A percentile compares a stretch with the other conserved stretches of the same genome.
Evolutionary conservation across 2,329 filamentous ascomycete genomes (phyloP).

Genomic region (Verticillium albo-atrum): DNA sequence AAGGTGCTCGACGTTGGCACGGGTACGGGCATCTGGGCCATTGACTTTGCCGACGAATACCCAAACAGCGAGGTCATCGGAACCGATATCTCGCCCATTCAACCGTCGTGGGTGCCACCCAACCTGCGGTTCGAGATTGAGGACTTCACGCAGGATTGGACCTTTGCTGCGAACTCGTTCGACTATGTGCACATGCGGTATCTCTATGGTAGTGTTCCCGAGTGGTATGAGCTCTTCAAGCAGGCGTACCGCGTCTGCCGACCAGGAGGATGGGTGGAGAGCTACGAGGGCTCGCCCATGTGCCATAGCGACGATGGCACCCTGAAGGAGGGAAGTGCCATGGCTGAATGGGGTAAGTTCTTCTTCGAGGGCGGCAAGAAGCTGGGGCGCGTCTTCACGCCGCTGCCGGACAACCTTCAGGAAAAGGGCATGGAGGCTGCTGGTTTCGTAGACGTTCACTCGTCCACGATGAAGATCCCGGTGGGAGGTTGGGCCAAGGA

Average conservation of each 20-base stretch:
- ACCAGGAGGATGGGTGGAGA: slow-evolving; percentile 37
- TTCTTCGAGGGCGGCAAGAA: slow-evolving; percentile 27
- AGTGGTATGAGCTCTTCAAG: slow-evolving; percentile 46
- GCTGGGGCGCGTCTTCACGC: slow-evolving; percentile 24
- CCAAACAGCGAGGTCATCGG: slow-evolving; percentile 42
- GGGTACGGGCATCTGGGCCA: slow-evolving; percentile 55
- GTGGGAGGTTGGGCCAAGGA: slow-evolving; percentile 37
- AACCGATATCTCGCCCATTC: slow-evolving; percentile 54
- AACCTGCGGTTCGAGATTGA: slow-evolving; percentile 56
- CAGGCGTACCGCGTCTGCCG: slow-evolving; percentile 44
- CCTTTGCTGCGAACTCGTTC: slow-evolving; percentile 40
- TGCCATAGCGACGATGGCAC: slow-evolving; percentile 23
- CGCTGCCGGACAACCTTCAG: slow-evolving; percentile 24
- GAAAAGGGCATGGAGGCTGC: slow-evolving; percentile 22
- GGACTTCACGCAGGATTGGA: slow-evolving; percentile 50
- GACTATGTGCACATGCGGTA: slow-evolving; percentile 56
- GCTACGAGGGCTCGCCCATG: slow-evolving; percentile 29
- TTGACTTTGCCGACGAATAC: slow-evolving; percentile 41
- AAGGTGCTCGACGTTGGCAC: slow-evolving; percentile 45
- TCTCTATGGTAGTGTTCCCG: slow-evolving; percentile 46
- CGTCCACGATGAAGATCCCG: slow-evolving; percentile 20
- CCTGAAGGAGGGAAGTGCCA: slow-evolving; percentile 20
- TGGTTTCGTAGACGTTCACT: slow-evolving; percentile 18
- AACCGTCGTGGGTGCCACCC: slow-evolving; percentile 50
- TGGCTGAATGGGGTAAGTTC: slow-evolving; percentile 28